Percentiles rank a stretch among this genome's conserved stretches.
Conservation (phyloP, 768 basidiomycete species). For the Termitomyces sp. region DNA sequence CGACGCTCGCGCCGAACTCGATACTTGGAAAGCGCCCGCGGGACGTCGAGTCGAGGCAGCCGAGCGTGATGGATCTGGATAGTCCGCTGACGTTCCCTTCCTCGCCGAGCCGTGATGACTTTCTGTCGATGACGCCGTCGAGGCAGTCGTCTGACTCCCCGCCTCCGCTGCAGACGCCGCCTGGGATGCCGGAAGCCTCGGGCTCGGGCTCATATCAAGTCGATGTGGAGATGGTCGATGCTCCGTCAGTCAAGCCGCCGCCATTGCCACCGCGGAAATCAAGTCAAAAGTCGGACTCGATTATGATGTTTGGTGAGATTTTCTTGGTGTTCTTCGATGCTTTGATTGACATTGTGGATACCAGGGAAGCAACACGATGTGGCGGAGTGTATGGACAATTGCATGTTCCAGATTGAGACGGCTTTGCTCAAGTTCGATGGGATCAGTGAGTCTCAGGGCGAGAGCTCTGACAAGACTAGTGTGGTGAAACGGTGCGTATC, state of each 20-base stretch:
- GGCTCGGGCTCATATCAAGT: constrained; percentile 22
- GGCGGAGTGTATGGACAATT: constrained; percentile 98
- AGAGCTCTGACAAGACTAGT: constrained; percentile 57
- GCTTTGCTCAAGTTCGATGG: constrained; percentile 74
- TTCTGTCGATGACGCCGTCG: constrained; percentile 22
- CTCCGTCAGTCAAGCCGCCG: constrained; percentile 37
- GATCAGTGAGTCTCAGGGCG: constrained; percentile 32
- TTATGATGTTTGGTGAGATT: constrained; percentile 84
- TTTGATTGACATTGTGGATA: constrained; percentile 1
- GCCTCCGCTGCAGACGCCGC: constrained; percentile 17
- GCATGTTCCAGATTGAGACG: constrained; percentile 97
- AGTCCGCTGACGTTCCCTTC: constrained; percentile 23
- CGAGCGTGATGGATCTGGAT: constrained; percentile 56
- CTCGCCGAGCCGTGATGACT: constrained; percentile 31
- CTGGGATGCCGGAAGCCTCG: constrained; percentile 26
- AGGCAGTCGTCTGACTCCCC: constrained; percentile 23
- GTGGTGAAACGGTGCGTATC: constrained; percentile 71
- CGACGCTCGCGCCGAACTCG: constrained; percentile 36
- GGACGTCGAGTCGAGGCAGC: constrained; percentile 33
- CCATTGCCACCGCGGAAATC: constrained; percentile 52
- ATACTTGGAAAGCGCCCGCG: constrained; percentile 70
- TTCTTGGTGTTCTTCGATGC: background rate
- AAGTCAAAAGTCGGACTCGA: constrained; percentile 55
- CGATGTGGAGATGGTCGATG: constrained; percentile 30
- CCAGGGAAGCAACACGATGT: constrained; percentile 96